Evolutionary conservation across 495 filamentous ascomycete genomes (phyloP).

Genomic region (Friedmanniomyces endolithicus): DNA sequence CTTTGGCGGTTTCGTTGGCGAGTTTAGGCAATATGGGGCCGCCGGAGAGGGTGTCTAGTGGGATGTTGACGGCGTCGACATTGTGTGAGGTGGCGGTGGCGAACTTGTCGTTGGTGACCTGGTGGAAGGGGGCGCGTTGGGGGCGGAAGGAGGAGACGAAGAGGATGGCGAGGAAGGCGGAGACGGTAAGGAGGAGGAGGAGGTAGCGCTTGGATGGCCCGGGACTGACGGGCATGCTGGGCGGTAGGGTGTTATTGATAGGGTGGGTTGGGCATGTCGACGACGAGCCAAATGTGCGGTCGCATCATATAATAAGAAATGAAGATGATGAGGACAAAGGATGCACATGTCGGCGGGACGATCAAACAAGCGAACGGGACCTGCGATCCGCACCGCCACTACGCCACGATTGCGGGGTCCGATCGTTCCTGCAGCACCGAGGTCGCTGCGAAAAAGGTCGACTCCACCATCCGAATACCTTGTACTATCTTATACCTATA

Average conservation of each 20-base stretch:
- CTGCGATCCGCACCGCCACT: background rate
- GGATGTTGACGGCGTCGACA: background rate
- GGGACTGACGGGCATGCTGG: slow-evolving; percentile 7
- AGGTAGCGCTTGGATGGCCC: slow-evolving; percentile 2
- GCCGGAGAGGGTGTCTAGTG: slow-evolving; percentile 51
- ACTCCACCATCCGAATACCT: too few species aligned
- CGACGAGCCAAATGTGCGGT: too few species aligned
- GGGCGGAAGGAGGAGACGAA: slow-evolving; percentile 18
- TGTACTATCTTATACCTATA: too few species aligned
- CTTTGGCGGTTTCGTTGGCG: slow-evolving; percentile 85
- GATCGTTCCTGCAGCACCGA: background rate
- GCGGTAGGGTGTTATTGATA: background rate
- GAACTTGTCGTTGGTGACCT: background rate
- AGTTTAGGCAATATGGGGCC: slow-evolving; percentile 77
- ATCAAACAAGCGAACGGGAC: background rate
- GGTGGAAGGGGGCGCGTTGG: background rate
- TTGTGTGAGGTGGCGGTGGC: background rate
- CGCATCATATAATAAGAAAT: too few species aligned
- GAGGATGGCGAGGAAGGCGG: slow-evolving; percentile 13
- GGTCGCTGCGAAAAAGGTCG: too few species aligned
- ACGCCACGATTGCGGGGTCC: background rate
- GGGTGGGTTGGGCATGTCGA: background rate
- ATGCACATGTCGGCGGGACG: background rate
- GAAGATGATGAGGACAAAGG: background rate
- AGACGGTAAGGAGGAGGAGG: slow-evolving; percentile 12